Percentiles rank a stretch among this genome's conserved stretches.
Evolutionary conservation across 768 basidiomycete genomes (phyloP).

Genomic region (Psilocybe subaeruginosa): DNA sequence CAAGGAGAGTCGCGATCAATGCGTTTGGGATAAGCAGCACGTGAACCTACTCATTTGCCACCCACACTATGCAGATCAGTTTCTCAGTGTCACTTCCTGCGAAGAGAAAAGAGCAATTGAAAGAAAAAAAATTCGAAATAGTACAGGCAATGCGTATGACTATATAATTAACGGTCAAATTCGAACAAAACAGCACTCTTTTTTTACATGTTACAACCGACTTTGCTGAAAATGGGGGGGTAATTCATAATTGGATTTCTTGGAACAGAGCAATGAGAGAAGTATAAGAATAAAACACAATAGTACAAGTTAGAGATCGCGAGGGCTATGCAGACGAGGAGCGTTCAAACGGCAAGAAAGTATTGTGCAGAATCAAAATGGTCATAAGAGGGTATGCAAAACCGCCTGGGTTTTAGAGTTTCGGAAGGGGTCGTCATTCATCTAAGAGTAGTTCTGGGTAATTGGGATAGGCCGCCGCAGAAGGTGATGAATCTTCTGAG

Average conservation of each 20-base stretch:
- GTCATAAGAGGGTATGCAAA: constrained; percentile 6
- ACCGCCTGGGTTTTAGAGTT: constrained; percentile 7
- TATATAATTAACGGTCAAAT: not conserved
- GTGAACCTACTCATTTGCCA: too few species aligned
- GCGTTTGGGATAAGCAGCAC: too few species aligned
- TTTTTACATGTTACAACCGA: not conserved
- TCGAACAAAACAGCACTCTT: not conserved
- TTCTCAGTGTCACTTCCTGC: not conserved
- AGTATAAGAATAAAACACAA: not conserved
- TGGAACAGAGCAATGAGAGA: not conserved
- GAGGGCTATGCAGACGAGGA: not conserved
- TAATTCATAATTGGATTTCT: constrained; percentile 5
- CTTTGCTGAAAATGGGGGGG: not conserved
- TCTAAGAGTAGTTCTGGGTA: constrained; percentile 25
- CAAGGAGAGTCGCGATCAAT: too few species aligned
- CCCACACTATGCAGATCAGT: too few species aligned
- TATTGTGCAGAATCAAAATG: not conserved
- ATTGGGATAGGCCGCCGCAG: constrained; percentile 33
- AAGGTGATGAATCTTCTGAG: constrained; percentile 40
- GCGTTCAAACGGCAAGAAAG: not conserved
- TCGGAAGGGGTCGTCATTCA: not conserved
- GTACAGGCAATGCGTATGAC: not conserved
- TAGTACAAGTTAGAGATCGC: not conserved
- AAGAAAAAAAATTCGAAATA: not conserved
- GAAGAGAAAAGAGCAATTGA: not conserved